Conservation (phyloP, 164 flowering plant genomes). For the Tetrastigma voinierianum region DNA sequence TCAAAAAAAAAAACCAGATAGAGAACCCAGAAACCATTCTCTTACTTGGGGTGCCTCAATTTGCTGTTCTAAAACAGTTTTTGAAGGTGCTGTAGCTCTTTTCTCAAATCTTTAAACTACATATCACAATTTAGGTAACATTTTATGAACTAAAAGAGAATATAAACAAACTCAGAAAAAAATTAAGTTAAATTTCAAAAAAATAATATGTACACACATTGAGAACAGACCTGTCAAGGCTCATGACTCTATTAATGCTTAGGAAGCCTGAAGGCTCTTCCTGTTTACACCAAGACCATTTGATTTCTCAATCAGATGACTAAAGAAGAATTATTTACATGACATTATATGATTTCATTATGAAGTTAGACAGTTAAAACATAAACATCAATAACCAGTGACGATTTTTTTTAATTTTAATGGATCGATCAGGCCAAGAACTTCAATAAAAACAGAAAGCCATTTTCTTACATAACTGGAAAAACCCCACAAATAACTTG, state of each 20-base stretch:
- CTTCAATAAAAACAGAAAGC: background rate
- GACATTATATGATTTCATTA: background rate
- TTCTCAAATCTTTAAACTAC: constrained; percentile 90
- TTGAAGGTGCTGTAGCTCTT: constrained; percentile 60
- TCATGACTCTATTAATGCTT: constrained; percentile 81
- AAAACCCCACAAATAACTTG: background rate
- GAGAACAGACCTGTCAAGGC: constrained; percentile 67
- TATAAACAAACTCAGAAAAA: background rate
- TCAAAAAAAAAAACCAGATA: background rate
- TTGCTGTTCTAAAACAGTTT: constrained; percentile 28
- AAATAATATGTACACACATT: background rate
- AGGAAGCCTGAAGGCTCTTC: constrained; percentile 84
- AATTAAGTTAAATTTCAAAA: background rate
- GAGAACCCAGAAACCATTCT: background rate
- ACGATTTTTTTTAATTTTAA: background rate
- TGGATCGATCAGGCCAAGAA: background rate
- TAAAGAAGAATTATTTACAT: background rate
- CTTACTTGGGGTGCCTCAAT: constrained; percentile 48
- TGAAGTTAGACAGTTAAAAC: too few relatives aligned
- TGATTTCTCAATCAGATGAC: background rate
- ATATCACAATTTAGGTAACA: constrained; percentile 4
- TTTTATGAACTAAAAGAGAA: background rate
- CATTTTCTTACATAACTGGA: background rate
- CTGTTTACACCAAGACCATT: constrained; percentile 28
- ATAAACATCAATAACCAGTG: too few relatives aligned